Percentiles rank a stretch among this genome's conserved stretches.
phyloP scores from a whole-genome alignment of 2,329 filamentous ascomycete genomes.

The Coniochaeta sp. region DNA sequence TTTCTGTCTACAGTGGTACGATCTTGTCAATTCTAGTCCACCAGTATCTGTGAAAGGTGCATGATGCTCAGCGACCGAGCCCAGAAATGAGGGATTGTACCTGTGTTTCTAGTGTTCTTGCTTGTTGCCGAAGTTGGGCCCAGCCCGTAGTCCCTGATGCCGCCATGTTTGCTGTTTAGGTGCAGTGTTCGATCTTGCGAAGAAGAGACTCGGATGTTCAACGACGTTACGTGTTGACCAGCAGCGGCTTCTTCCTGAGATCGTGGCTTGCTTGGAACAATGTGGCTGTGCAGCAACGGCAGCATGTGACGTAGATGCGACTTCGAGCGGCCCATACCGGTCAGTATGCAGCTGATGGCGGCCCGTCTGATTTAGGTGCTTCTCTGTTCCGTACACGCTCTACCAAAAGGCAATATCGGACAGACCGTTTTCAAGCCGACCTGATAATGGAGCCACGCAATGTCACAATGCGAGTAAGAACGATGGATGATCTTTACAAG shows the following conservation, averaged over 20 bases:
- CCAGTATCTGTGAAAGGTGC: too few relatives aligned
- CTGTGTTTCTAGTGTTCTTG: slow-evolving; percentile 81
- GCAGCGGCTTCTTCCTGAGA: not conserved
- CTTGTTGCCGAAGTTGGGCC: slow-evolving; percentile 91
- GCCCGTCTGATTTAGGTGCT: not conserved
- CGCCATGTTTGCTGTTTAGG: slow-evolving; percentile 11
- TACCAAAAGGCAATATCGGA: not conserved
- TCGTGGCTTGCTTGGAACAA: not conserved
- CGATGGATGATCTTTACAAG: not conserved
- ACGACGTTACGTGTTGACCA: slow-evolving; percentile 1
- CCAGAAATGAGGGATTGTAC: slow-evolving; percentile 39
- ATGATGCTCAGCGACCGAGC: not conserved
- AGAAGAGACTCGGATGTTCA: not conserved
- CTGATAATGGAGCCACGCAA: not conserved
- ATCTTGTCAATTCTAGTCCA: not conserved
- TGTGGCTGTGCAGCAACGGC: not conserved
- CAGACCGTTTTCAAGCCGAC: not conserved
- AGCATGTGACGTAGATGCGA: not conserved
- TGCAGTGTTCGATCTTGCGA: not conserved
- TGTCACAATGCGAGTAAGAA: not conserved
- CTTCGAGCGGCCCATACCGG: too few relatives aligned
- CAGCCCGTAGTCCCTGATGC: slow-evolving; percentile 55
- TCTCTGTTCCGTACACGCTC: slow-evolving; percentile 5
- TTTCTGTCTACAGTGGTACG: slow-evolving; percentile 61
- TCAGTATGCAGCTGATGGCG: slow-evolving; percentile 2